Percentiles rank a stretch among this genome's conserved stretches.
These are phyloP conservation scores for Penicillium crustosum DNA, from an alignment of 2,329 filamentous ascomycete genomes.

Conservation along the genomic window DNA sequence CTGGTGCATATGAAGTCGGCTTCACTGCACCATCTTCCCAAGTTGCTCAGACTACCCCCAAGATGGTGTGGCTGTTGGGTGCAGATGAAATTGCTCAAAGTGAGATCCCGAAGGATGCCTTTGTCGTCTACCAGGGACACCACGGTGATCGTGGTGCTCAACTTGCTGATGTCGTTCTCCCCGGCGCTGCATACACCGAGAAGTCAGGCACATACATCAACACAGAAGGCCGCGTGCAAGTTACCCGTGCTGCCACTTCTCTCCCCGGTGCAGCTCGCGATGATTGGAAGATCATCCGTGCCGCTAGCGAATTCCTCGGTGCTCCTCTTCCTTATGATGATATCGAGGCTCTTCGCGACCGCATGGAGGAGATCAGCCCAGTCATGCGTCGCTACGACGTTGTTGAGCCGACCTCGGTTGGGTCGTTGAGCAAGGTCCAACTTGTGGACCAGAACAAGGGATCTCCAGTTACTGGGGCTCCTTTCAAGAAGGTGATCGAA, in stretches of 20 bases:
- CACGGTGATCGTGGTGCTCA: constrained; percentile 93
- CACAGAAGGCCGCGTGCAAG: constrained; percentile 94
- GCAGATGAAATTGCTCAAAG: constrained; percentile 84
- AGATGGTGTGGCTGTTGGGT: constrained; percentile 95
- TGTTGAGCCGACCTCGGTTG: constrained; percentile 75
- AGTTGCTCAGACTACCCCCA: constrained; percentile 81
- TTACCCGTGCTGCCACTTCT: constrained; percentile 85
- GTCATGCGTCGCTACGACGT: constrained; percentile 87
- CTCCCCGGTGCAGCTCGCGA: constrained; percentile 86
- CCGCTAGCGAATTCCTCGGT: constrained; percentile 85
- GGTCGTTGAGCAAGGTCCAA: constrained; percentile 83
- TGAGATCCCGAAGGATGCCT: constrained; percentile 92
- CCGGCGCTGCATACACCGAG: constrained; percentile 94
- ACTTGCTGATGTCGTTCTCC: constrained; percentile 89
- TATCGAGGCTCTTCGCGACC: constrained; percentile 80
- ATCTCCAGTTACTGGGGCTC: constrained; percentile 65
- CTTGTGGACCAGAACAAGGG: constrained; percentile 96
- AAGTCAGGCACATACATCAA: constrained; percentile 96
- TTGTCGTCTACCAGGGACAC: constrained; percentile 97
- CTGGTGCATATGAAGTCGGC: constrained; percentile 92
- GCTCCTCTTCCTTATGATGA: constrained; percentile 89
- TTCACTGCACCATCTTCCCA: constrained; percentile 82
- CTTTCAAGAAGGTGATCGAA: constrained; percentile 81
- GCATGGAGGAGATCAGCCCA: constrained; percentile 93
- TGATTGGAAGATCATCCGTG: constrained; percentile 99